Percentiles rank a stretch among this genome's conserved stretches.
Evolutionary conservation across 768 basidiomycete species (phyloP).

Genomic region (Tephrocybe rancida): DNA sequence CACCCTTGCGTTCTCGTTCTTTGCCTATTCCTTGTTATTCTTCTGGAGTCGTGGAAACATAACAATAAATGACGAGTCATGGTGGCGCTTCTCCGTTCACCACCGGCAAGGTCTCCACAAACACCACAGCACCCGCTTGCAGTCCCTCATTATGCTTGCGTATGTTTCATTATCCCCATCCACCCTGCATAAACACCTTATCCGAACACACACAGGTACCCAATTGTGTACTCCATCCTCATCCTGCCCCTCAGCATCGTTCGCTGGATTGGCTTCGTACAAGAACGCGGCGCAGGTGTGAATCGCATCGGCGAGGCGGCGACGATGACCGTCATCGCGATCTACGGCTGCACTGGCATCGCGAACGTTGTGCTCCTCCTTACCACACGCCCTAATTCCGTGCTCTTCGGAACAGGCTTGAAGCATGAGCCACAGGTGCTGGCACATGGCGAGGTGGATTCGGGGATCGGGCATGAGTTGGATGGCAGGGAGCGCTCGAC

Average conservation of each 20-base stretch:
- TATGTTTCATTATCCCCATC: neutral
- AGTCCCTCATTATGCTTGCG: conserved; percentile 10
- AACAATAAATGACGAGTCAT: neutral
- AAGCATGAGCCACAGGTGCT: neutral
- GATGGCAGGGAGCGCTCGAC: no score
- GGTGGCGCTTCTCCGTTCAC: conserved; percentile 8
- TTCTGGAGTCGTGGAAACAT: conserved; percentile 6
- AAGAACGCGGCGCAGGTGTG: conserved; percentile 7
- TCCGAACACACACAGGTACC: neutral
- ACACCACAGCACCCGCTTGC: neutral
- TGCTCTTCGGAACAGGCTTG: conserved; percentile 3
- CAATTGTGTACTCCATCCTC: conserved; percentile 7
- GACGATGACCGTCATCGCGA: conserved; percentile 5
- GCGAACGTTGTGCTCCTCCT: conserved; percentile 9
- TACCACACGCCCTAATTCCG: conserved; percentile 11
- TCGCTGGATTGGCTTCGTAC: conserved; percentile 12
- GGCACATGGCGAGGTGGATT: neutral
- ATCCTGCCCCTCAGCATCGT: conserved; percentile 11
- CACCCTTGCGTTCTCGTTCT: conserved; percentile 32
- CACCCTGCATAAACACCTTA: no score
- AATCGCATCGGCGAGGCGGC: conserved; percentile 6
- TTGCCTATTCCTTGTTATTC: conserved; percentile 20
- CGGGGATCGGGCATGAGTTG: neutral
- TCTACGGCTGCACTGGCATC: conserved; percentile 5
- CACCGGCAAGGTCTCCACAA: neutral